A percentile compares a stretch with the other conserved stretches of the same genome.
Conservation (phyloP, 1,139 yeast genomes). For the Taphrina flavorubra region DNA sequence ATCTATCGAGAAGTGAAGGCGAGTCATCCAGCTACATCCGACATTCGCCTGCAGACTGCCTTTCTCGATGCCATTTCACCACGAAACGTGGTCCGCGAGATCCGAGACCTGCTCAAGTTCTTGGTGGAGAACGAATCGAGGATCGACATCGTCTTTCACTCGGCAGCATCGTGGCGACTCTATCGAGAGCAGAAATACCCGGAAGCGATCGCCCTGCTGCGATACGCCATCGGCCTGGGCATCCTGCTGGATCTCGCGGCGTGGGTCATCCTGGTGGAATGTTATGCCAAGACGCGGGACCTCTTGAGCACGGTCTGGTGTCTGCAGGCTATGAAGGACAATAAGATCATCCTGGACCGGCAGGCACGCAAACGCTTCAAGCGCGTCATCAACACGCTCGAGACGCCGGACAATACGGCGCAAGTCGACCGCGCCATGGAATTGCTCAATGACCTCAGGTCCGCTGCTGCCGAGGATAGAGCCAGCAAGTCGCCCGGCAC, state of each 20-base stretch:
- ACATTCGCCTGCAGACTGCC: slow-evolving; percentile 5
- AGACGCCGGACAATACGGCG: background rate
- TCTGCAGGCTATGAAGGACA: slow-evolving; percentile 33
- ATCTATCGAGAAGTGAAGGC: slow-evolving; percentile 2
- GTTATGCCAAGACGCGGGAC: slow-evolving; percentile 28
- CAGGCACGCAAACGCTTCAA: slow-evolving; percentile 30
- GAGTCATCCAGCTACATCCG: background rate
- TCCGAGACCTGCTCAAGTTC: slow-evolving; percentile 2
- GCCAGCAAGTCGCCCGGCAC: background rate
- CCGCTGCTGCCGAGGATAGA: slow-evolving; percentile 1
- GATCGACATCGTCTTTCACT: slow-evolving; percentile 18
- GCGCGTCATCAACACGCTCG: slow-evolving; percentile 18
- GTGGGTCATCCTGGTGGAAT: slow-evolving; percentile 29
- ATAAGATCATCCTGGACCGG: slow-evolving; percentile 27
- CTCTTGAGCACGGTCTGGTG: slow-evolving; percentile 32
- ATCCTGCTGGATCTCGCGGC: slow-evolving; percentile 30
- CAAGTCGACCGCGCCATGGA: slow-evolving; percentile 4
- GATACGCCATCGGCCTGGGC: slow-evolving; percentile 14
- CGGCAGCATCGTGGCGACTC: slow-evolving; percentile 34
- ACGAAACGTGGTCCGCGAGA: background rate
- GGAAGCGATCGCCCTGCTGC: slow-evolving; percentile 20
- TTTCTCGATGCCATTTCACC: slow-evolving; percentile 10
- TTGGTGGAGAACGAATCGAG: background rate
- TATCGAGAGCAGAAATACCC: slow-evolving; percentile 21
- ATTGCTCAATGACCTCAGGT: background rate